A percentile compares a stretch with the other conserved stretches of the same genome.
These are phyloP conservation scores for Marasmius tenuissimus DNA, from an alignment of 1,284 basidiomycete species.

Conservation along the genomic window DNA sequence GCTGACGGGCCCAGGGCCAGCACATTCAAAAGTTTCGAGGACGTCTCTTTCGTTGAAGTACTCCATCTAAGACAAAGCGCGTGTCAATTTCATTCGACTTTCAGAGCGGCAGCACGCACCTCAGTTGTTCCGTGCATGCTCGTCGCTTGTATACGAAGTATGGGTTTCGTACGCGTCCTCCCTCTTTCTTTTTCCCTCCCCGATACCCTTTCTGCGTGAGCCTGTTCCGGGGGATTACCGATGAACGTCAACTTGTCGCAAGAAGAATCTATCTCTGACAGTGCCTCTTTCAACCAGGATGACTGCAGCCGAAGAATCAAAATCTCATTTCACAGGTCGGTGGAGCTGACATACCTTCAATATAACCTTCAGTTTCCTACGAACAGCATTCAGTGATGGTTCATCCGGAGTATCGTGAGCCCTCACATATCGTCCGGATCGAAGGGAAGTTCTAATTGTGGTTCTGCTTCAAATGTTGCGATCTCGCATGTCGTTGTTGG, in stretches of 20 bases:
- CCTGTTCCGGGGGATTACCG: slow-evolving; percentile 56
- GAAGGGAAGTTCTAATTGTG: slow-evolving; percentile 78
- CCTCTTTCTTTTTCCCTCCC: slow-evolving; percentile 29
- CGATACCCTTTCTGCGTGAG: slow-evolving; percentile 15
- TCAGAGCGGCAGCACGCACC: slow-evolving; percentile 38
- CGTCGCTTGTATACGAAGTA: slow-evolving; percentile 75
- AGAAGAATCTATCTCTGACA: slow-evolving; percentile 86
- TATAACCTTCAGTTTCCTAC: slow-evolving; percentile 79
- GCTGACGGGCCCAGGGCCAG: slow-evolving; percentile 46
- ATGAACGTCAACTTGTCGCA: slow-evolving; percentile 83
- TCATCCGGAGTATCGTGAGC: slow-evolving; percentile 1
- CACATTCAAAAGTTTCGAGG: slow-evolving; percentile 84
- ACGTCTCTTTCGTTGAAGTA: slow-evolving; percentile 90
- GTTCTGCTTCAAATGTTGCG: slow-evolving; percentile 83
- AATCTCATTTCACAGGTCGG: background rate
- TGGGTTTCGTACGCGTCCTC: slow-evolving; percentile 43
- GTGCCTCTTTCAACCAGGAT: slow-evolving; percentile 87
- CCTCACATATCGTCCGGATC: slow-evolving; percentile 67
- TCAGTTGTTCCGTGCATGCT: slow-evolving; percentile 85
- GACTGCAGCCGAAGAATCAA: slow-evolving; percentile 49
- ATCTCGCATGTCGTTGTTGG: slow-evolving; percentile 91
- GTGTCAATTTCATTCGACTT: background rate
- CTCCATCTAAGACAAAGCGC: slow-evolving; percentile 66
- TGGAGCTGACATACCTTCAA: slow-evolving; percentile 60
- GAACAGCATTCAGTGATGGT: slow-evolving; percentile 6